These are phyloP conservation scores for Wickerhamiella sergipiensis DNA, from an alignment of 805 yeast genomes.

Conservation along the genomic window DNA sequence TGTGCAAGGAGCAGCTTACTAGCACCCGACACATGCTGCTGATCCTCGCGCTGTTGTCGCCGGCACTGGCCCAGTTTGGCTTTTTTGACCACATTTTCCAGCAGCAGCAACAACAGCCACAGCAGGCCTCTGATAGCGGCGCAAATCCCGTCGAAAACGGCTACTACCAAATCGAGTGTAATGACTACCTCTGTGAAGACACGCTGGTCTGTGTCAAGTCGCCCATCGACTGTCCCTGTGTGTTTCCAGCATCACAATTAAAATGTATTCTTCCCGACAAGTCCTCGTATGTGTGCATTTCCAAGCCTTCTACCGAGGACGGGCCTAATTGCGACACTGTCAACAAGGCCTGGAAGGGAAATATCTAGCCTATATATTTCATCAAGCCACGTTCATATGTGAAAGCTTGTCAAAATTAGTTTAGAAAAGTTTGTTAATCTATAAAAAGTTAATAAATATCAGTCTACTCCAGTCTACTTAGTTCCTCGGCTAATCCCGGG, in stretches of 20 bases:
- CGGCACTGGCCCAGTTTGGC: conserved; percentile 28
- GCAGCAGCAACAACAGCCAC: conserved; percentile 28
- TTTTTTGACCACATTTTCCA: conserved; percentile 30
- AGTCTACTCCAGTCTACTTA: neutral
- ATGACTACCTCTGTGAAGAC: conserved; percentile 64
- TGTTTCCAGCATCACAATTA: conserved; percentile 70
- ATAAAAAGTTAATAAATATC: neutral
- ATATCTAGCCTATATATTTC: too few relatives aligned
- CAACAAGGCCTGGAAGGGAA: conserved; percentile 50
- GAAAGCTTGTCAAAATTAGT: too few relatives aligned
- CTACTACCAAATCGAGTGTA: conserved; percentile 34
- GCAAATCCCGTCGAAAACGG: conserved; percentile 12
- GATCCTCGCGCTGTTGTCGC: neutral
- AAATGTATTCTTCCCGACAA: conserved; percentile 67
- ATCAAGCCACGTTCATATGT: too few relatives aligned
- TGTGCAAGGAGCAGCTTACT: too few relatives aligned
- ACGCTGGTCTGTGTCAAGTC: conserved; percentile 62
- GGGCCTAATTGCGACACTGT: conserved; percentile 76
- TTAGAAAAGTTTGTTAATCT: neutral
- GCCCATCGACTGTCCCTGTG: conserved; percentile 76
- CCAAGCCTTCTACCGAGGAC: conserved; percentile 53
- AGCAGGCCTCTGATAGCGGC: conserved; percentile 16
- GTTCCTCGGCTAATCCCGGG: conserved; percentile 45
- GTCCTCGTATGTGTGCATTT: conserved; percentile 58
- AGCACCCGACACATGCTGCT: neutral